Conservation (phyloP, 2,329 filamentous ascomycete genomes). For the Dactylellina parvicollis region DNA sequence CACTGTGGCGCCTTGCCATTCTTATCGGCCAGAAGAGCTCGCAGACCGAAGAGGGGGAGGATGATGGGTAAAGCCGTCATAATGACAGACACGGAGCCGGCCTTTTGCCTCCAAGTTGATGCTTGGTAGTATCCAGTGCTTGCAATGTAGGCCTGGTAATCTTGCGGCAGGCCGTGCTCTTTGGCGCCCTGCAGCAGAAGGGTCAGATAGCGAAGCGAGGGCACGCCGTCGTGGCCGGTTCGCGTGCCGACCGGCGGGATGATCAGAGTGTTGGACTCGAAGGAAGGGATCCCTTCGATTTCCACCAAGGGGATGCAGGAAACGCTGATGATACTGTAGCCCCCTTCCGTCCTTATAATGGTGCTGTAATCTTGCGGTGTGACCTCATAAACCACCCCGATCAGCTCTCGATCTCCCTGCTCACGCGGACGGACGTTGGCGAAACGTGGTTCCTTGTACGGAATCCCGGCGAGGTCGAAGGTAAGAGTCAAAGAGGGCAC, state of each 20-base stretch:
- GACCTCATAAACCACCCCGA: constrained; percentile 96
- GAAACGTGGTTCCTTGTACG: constrained; percentile 91
- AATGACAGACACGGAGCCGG: constrained; percentile 74
- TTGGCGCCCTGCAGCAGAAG: constrained; percentile 80
- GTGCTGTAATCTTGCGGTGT: constrained; percentile 81
- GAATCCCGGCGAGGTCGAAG: constrained; percentile 85
- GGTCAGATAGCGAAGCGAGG: constrained; percentile 83
- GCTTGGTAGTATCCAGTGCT: constrained; percentile 73
- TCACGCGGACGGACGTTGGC: constrained; percentile 78
- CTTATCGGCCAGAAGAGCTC: constrained; percentile 69
- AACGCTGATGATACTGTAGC: constrained; percentile 77
- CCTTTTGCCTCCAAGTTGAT: constrained; percentile 68
- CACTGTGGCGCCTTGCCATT: constrained; percentile 75
- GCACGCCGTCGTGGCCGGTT: constrained; percentile 78
- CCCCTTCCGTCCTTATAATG: constrained; percentile 91
- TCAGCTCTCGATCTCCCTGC: constrained; percentile 73
- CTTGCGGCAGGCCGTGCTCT: constrained; percentile 80
- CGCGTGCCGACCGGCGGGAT: constrained; percentile 68
- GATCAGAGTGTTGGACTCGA: constrained; percentile 86
- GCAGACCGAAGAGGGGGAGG: constrained; percentile 66
- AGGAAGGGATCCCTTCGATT: constrained; percentile 60
- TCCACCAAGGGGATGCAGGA: constrained; percentile 68
- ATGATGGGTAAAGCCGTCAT: constrained; percentile 70
- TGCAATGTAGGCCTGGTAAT: constrained; percentile 79
- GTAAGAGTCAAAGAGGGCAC: constrained; percentile 80